Conservation (phyloP, 2,329 filamentous ascomycete genomes). For the Anthostomella pinea region DNA sequence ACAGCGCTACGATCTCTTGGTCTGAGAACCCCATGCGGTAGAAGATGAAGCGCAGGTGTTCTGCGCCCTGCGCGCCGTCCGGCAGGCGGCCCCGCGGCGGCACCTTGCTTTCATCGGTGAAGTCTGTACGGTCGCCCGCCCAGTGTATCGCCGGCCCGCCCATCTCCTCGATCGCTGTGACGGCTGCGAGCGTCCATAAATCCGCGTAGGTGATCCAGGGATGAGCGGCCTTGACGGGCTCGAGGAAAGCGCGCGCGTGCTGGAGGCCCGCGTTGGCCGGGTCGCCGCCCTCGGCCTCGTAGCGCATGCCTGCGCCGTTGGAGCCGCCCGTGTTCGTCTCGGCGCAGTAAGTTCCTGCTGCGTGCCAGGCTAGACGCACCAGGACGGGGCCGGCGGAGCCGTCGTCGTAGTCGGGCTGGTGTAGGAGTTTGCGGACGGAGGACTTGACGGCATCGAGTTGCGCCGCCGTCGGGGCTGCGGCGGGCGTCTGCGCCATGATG, state of each 20-base stretch:
- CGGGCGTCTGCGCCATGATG: too few relatives aligned
- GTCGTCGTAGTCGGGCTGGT: conserved; percentile 63
- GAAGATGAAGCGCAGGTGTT: conserved; percentile 87
- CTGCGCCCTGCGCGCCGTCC: conserved; percentile 73
- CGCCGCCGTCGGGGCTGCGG: conserved; percentile 19
- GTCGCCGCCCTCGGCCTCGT: conserved; percentile 61
- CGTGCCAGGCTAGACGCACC: conserved; percentile 63
- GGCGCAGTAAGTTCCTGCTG: conserved; percentile 59
- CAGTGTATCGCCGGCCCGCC: conserved; percentile 57
- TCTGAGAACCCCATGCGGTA: conserved; percentile 96
- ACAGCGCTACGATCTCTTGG: conserved; percentile 88
- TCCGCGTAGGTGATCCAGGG: conserved; percentile 65
- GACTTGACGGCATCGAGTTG: conserved; percentile 43
- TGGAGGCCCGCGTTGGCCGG: conserved; percentile 64
- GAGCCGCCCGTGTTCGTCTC: conserved; percentile 59
- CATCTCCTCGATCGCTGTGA: conserved; percentile 58
- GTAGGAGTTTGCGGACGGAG: conserved; percentile 51
- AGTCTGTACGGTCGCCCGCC: conserved; percentile 58
- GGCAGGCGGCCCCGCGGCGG: conserved; percentile 62
- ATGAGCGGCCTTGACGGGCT: conserved; percentile 57
- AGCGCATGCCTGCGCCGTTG: conserved; percentile 65
- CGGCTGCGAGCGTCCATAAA: conserved; percentile 61
- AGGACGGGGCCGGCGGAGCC: conserved; percentile 62
- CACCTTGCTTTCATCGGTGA: conserved; percentile 57
- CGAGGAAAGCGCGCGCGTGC: conserved; percentile 61